Evolutionary conservation across 352 stramenopile species (phyloP).

Genomic region (Pythium folliculosum): DNA sequence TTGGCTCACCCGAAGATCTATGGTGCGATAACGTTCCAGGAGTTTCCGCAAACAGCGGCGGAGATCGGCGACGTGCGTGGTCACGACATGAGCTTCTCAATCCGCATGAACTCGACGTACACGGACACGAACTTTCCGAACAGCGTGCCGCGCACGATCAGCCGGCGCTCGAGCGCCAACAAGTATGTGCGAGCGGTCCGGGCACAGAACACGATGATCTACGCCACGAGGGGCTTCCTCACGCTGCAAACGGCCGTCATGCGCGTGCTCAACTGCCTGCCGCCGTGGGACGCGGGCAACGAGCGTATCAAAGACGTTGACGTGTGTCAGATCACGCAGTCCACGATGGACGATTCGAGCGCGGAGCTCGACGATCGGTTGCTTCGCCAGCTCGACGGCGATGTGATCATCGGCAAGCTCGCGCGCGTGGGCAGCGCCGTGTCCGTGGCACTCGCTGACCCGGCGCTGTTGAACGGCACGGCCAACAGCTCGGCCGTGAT

Average conservation of each 20-base stretch:
- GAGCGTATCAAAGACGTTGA: constrained; percentile 23
- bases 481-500: constrained; percentile 1
- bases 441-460: constrained; percentile 9
- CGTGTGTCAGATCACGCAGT: constrained; percentile 49
- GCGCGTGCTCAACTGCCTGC: constrained; percentile 69
- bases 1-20: constrained; percentile 65
- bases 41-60: constrained; percentile 36
- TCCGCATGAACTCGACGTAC: constrained; percentile 70
- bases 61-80: constrained; percentile 41
- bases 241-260: constrained; percentile 71
- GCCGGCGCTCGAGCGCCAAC: constrained; percentile 16
- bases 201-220: constrained; percentile 36
- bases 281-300: constrained; percentile 49
- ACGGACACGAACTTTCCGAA: constrained; percentile 33
- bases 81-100: constrained; percentile 54
- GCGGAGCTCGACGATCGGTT: constrained; percentile 37
- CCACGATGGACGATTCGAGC: constrained; percentile 28
- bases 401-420: constrained; percentile 52
- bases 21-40: constrained; percentile 60
- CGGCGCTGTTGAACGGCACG: neutral
- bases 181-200: constrained; percentile 32
- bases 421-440: constrained; percentile 26
- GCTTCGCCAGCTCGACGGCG: constrained; percentile 47
- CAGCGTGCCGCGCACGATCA: constrained; percentile 49
- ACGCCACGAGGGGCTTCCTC: constrained; percentile 66